These are phyloP conservation scores for Chrysoporthe puriensis DNA, from an alignment of 2,329 filamentous ascomycete species.

Conservation along the genomic window DNA sequence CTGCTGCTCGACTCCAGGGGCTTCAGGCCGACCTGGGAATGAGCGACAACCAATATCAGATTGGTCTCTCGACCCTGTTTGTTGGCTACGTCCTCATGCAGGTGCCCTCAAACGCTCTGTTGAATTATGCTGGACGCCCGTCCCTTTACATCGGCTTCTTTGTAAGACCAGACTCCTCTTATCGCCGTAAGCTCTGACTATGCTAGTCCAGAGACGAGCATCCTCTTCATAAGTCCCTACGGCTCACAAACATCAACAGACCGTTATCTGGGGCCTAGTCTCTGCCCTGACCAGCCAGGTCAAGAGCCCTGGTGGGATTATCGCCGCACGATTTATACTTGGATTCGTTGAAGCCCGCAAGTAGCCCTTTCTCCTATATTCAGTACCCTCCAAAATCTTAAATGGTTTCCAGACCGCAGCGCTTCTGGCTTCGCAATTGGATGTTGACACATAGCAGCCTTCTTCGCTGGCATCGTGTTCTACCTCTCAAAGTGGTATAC, in stretches of 20 bases:
- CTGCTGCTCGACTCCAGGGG: conserved; percentile 54
- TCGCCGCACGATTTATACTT: conserved; percentile 44
- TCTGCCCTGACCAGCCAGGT: conserved; percentile 39
- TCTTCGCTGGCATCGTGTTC: conserved; percentile 43
- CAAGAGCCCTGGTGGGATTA: conserved; percentile 39
- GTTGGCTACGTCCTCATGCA: conserved; percentile 36
- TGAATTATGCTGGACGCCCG: conserved; percentile 39
- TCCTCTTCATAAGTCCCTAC: not conserved
- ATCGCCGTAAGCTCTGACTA: conserved; percentile 9
- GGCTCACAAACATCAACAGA: conserved; percentile 6
- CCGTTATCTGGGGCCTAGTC: conserved; percentile 28
- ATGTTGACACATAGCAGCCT: conserved; percentile 33
- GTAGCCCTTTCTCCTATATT: not conserved
- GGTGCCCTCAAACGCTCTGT: conserved; percentile 34
- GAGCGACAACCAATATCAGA: conserved; percentile 41
- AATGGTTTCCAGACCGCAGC: too few species aligned
- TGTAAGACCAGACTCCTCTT: conserved; percentile 30
- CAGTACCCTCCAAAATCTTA: not conserved
- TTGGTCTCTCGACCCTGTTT: conserved; percentile 34
- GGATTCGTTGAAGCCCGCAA: conserved; percentile 41
- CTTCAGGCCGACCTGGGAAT: conserved; percentile 42
- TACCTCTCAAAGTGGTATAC: conserved; percentile 30
- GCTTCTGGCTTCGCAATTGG: not conserved
- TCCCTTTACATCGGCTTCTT: conserved; percentile 43
- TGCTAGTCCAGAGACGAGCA: not conserved